Percentiles rank a stretch among this genome's conserved stretches.
These are phyloP conservation scores for Eucalyptus regnans DNA, from an alignment of 345 rosid species.

Conservation along the genomic window DNA sequence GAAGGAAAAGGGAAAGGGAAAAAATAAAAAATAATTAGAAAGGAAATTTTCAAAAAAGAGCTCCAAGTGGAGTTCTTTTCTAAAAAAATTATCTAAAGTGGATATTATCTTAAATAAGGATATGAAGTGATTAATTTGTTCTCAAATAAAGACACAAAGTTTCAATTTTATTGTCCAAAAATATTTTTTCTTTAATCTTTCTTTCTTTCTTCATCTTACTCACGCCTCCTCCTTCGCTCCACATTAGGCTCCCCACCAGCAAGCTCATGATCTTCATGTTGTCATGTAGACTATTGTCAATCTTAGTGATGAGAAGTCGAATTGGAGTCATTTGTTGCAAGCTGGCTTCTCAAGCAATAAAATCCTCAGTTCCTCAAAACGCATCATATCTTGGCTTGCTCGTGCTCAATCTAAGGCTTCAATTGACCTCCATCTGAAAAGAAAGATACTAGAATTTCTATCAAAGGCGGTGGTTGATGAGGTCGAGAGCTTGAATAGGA, in stretches of 20 bases:
- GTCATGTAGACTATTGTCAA: fast-evolving
- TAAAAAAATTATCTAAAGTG: fast-evolving
- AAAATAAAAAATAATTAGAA: too few relatives aligned
- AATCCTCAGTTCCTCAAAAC: too few relatives aligned
- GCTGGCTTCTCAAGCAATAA: too few relatives aligned
- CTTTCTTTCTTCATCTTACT: too few relatives aligned
- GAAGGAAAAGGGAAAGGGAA: fast-evolving
- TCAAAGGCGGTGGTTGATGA: fast-evolving
- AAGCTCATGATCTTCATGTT: too few relatives aligned
- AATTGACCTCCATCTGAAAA: fast-evolving
- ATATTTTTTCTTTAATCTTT: too few relatives aligned
- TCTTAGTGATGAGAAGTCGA: fast-evolving
- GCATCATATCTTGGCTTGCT: fast-evolving
- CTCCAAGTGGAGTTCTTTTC: fast-evolving
- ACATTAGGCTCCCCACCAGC: too few relatives aligned
- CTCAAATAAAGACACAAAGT: fast-evolving
- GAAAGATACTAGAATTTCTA: fast-evolving
- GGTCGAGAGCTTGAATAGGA: too few relatives aligned
- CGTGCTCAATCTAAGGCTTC: too few relatives aligned
- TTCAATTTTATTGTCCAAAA: too few relatives aligned
- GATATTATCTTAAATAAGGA: fast-evolving
- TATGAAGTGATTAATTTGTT: fast-evolving
- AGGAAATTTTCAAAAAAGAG: fast-evolving
- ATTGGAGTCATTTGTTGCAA: too few relatives aligned
- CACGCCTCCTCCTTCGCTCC: fast-evolving